These are phyloP conservation scores for Pneumocystis jirovecii DNA, from an alignment of 1,139 yeast genomes.

Conservation along the genomic window DNA sequence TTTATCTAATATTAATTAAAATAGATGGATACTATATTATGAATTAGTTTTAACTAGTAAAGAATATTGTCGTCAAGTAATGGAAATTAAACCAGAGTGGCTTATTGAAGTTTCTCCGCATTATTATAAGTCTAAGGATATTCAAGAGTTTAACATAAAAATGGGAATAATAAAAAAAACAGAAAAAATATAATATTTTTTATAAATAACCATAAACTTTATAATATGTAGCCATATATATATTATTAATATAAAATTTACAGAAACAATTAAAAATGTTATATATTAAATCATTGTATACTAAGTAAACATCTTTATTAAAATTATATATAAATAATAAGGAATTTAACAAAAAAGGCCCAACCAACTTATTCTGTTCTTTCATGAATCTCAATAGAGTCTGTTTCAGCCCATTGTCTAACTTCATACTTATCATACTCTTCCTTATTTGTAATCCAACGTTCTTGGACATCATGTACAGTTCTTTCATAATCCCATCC, in stretches of 20 bases:
- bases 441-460: constrained; percentile 85
- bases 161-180: not conserved
- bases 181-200: not conserved
- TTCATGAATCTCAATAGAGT: not conserved
- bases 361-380: not conserved
- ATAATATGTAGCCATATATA: not conserved
- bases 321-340: not conserved
- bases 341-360: not conserved
- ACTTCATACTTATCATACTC: constrained; percentile 53
- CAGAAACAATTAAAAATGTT: not conserved
- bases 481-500: constrained; percentile 36
- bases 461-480: constrained; percentile 67
- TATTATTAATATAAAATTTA: not conserved
- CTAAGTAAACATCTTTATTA: not conserved
- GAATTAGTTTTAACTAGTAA: constrained; percentile 75
- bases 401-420: constrained; percentile 29
- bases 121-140: constrained; percentile 26
- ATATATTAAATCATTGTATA: not conserved
- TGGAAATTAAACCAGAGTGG: constrained; percentile 57
- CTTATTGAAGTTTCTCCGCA: constrained; percentile 52
- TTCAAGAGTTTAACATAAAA: constrained; percentile 14
- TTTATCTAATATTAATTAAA: not conserved
- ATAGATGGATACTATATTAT: constrained; percentile 52
- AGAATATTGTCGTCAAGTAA: constrained; percentile 79
- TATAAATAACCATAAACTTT: not conserved